Conservation (phyloP, 2,329 filamentous ascomycete genomes). For the Lasiodiplodia citricola region DNA sequence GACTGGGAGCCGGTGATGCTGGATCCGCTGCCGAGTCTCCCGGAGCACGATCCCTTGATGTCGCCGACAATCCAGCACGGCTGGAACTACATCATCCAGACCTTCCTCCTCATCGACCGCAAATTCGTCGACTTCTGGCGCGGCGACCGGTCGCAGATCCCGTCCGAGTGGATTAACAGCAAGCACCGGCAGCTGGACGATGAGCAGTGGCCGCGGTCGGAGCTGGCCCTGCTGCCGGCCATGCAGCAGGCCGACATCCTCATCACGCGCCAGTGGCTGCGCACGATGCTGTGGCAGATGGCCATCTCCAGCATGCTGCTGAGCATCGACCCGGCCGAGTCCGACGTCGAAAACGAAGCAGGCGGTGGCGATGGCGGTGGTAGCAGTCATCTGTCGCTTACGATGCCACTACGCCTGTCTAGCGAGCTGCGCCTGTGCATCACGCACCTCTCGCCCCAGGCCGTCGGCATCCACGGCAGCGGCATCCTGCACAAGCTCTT, state of each 20-base stretch:
- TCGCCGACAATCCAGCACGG: slow-evolving; percentile 48
- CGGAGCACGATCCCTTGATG: slow-evolving; percentile 49
- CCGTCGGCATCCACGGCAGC: slow-evolving; percentile 61
- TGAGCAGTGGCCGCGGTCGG: slow-evolving; percentile 40
- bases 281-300: slow-evolving; percentile 56
- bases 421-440: slow-evolving; percentile 51
- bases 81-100: slow-evolving; percentile 52
- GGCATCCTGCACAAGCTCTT: slow-evolving; percentile 65
- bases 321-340: not conserved
- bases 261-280: slow-evolving; percentile 57
- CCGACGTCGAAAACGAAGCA: not conserved
- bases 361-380: not conserved
- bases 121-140: slow-evolving; percentile 55
- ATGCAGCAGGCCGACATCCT: slow-evolving; percentile 58
- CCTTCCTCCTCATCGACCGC: slow-evolving; percentile 51
- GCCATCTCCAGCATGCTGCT: slow-evolving; percentile 55
- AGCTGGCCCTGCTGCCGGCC: slow-evolving; percentile 40
- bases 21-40: slow-evolving; percentile 45
- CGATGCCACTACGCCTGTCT: slow-evolving; percentile 53
- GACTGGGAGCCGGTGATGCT: slow-evolving; percentile 54
- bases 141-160: slow-evolving; percentile 43
- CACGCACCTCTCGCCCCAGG: slow-evolving; percentile 48
- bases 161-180: slow-evolving; percentile 51
- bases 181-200: slow-evolving; percentile 53
- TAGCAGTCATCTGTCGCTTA: slow-evolving; percentile 44